phyloP scores from a whole-genome alignment of 129 eudicot species.

The Oenanthe sinensis region DNA sequence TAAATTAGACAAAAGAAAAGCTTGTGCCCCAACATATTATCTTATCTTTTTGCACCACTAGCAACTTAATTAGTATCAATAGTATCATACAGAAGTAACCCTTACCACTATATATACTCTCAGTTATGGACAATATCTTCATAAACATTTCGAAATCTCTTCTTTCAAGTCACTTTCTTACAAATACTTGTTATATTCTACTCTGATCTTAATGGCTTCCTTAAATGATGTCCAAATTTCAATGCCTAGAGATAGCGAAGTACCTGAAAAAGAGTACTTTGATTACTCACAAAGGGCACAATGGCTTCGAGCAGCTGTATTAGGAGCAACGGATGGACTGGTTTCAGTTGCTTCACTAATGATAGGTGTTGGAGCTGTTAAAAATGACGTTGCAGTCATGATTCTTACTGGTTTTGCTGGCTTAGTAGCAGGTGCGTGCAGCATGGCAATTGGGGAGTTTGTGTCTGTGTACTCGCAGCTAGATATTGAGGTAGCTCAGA shows the following conservation, averaged over 20 bases:
- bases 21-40: constrained; percentile 7
- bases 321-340: constrained; percentile 43
- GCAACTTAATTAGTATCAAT: background rate
- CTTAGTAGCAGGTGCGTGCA: constrained; percentile 30
- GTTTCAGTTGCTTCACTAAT: constrained; percentile 32
- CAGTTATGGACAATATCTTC: background rate
- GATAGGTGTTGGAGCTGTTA: constrained; percentile 39
- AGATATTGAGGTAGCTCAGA: constrained; percentile 28
- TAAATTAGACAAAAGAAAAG: constrained; percentile 6
- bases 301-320: constrained; percentile 42
- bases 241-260: constrained; percentile 12
- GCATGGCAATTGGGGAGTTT: constrained; percentile 46
- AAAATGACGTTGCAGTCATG: constrained; percentile 25
- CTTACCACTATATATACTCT: background rate
- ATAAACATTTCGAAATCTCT: background rate
- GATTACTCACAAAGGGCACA: constrained; percentile 35
- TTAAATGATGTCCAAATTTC: constrained; percentile 2
- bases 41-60: constrained; percentile 2
- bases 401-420: constrained; percentile 34
- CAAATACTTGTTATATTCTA: background rate
- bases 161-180: background rate
- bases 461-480: constrained; percentile 30
- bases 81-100: background rate
- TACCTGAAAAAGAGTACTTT: constrained; percentile 12
- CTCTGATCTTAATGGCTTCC: constrained; percentile 8